These are phyloP conservation scores for Aureobasidium uvarum DNA, from an alignment of 2,329 filamentous ascomycete species.

Conservation along the genomic window DNA sequence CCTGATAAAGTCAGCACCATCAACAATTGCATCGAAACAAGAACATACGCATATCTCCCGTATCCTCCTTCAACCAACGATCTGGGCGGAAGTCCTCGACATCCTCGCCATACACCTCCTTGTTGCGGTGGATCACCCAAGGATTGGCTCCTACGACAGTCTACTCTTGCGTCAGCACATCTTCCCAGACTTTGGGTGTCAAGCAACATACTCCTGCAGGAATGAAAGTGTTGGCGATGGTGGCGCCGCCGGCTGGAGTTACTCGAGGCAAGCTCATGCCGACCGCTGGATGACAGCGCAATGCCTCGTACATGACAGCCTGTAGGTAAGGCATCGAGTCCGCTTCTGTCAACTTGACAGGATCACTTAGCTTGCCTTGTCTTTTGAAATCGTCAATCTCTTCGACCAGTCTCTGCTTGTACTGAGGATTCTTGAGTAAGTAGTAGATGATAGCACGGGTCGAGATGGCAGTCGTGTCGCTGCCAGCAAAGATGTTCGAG, in stretches of 20 bases:
- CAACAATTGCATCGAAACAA: background rate
- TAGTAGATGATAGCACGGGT: conserved; percentile 42
- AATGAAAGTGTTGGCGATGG: conserved; percentile 39
- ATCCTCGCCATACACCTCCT: conserved; percentile 36
- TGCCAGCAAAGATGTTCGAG: conserved; percentile 44
- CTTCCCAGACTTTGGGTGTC: too few species aligned
- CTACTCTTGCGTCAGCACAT: background rate
- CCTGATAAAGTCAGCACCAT: conserved; percentile 25
- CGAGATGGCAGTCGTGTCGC: conserved; percentile 47
- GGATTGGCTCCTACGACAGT: conserved; percentile 37
- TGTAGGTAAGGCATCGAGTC: conserved; percentile 44
- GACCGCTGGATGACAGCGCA: conserved; percentile 46
- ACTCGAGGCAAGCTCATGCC: conserved; percentile 44
- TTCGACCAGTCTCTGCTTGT: conserved; percentile 36
- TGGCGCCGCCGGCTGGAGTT: conserved; percentile 41
- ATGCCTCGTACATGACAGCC: conserved; percentile 47
- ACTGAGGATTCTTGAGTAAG: conserved; percentile 38
- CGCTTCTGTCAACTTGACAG: conserved; percentile 37
- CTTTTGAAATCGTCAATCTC: conserved; percentile 38
- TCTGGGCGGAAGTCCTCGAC: conserved; percentile 40
- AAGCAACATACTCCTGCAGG: conserved; percentile 32
- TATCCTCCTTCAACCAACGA: conserved; percentile 37
- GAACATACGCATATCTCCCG: conserved; percentile 29
- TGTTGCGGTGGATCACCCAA: conserved; percentile 38
- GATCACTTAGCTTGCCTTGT: conserved; percentile 35